Evolutionary conservation across 1,284 basidiomycete species (phyloP), one percentile per base, ranked within the genome.

Genomic region (Leccinum insolens): DNA sequence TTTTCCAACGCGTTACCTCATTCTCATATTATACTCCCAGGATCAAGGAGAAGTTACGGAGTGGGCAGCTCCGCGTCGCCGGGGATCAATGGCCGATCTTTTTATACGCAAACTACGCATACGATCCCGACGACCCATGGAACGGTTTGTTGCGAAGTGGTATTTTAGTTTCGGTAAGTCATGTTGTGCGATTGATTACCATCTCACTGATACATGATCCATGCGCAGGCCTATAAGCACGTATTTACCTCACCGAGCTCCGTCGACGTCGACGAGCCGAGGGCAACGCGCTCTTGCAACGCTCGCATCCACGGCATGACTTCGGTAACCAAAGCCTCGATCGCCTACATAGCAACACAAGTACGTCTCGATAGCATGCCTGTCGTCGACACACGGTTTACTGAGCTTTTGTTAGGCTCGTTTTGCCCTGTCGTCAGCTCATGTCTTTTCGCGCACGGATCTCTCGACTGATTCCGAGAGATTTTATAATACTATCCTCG

Each of bases 371-470:
- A n/a, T 52, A 17, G n/a, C 20, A n/a, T 20, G 20, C 17, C 9
- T 52, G n/a, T n/a, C n/a, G 17, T 20, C 9, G n/a, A n/a, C 20
- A 7, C 7, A 52, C 17, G 17, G 49, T n/a, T n/a, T 11, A 31
- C 31, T 31, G 31, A 52, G 11, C 9, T n/a, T n/a, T 52, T 65
- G 11, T 39, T 15, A 66, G 67, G 55, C 8, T 15, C 55, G 4
- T 0, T 69, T 69, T 14, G 17, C 63, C 3, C 7, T 69, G 2
- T 55, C 7, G 5, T 68, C 62, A 1, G 49, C 65, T 0, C 67
- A 64, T 28, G 67, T 68, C 0, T 68, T 68, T 17, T 68, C 62
- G 1, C 7, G 20, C 3, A 61, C 28, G 1, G 67, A 68, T 52
- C 58, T 68, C 0, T 11, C 5, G 1, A 68, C 55, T 2, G 49